These are phyloP conservation scores for Euphorbia peplus DNA, from an alignment of 345 rosid genomes.

Conservation along the genomic window DNA sequence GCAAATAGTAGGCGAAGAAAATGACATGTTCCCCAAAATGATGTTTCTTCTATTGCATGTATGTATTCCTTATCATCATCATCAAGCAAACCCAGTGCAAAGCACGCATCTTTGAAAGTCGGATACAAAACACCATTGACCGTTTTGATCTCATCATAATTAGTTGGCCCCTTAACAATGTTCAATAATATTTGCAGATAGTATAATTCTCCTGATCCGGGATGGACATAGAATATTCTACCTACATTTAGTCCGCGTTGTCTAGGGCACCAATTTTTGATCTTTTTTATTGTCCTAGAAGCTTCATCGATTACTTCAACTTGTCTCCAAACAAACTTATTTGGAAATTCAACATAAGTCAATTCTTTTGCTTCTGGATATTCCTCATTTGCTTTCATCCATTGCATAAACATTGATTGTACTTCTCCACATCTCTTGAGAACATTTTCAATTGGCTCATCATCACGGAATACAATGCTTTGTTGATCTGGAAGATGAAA, in stretches of 20 bases:
- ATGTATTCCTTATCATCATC: not conserved
- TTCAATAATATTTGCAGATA: not conserved
- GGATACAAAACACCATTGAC: not conserved
- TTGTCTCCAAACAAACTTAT: not conserved
- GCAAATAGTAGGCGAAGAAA: no score
- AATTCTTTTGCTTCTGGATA: no score
- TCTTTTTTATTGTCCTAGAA: no score
- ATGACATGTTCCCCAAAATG: not conserved
- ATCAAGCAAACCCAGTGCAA: not conserved
- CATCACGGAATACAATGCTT: not conserved
- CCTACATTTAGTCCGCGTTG: not conserved
- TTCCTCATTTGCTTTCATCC: not conserved
- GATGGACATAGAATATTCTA: not conserved
- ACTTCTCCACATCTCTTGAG: not conserved
- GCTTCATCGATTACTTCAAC: no score
- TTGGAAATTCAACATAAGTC: not conserved
- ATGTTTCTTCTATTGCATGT: not conserved
- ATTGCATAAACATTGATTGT: not conserved
- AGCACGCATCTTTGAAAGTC: not conserved
- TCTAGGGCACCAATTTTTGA: no score
- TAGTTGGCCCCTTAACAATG: not conserved
- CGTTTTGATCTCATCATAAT: not conserved
- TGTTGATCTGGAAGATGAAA: not conserved
- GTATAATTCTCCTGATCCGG: not conserved
- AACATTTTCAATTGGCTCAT: not conserved